A percentile compares a stretch with the other conserved stretches of the same genome.
Evolutionary conservation across 2,329 filamentous ascomycete species (phyloP).

Genomic region (Arthrobotrys conoides): DNA sequence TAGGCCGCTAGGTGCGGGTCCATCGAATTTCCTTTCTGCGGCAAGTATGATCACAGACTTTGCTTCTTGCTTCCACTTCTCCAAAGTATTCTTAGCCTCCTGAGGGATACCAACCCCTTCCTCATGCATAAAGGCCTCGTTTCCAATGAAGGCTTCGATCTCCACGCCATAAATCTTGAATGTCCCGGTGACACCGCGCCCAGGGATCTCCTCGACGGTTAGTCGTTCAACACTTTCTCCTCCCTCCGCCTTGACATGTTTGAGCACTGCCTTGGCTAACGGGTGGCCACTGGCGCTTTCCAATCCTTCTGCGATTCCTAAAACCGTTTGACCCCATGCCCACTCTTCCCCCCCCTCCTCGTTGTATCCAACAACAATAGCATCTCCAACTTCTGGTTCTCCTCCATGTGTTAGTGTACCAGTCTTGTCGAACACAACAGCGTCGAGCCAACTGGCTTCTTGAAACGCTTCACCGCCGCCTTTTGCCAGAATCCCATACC

Average conservation of each 20-base stretch:
- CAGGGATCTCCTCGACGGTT: constrained; percentile 76
- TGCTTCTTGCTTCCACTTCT: constrained; percentile 74
- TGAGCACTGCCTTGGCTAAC: constrained; percentile 78
- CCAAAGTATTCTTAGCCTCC: constrained; percentile 31
- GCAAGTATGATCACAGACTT: constrained; percentile 73
- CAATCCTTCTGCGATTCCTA: constrained; percentile 74
- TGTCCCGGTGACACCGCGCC: constrained; percentile 77
- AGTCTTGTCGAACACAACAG: constrained; percentile 75
- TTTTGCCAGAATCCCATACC: constrained; percentile 73
- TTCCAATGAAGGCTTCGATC: constrained; percentile 77
- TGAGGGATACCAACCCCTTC: constrained; percentile 54
- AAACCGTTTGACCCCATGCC: constrained; percentile 53
- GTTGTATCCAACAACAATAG: constrained; percentile 6
- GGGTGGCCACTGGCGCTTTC: constrained; percentile 83
- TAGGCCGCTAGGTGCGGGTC: constrained; percentile 63
- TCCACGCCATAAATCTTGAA: constrained; percentile 67
- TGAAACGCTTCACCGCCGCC: constrained; percentile 75
- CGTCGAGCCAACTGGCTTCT: constrained; percentile 72
- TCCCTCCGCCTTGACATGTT: constrained; percentile 72
- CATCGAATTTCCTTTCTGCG: constrained; percentile 20
- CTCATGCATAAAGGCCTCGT: constrained; percentile 77
- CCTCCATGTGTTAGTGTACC: constrained; percentile 75
- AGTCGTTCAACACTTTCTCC: constrained; percentile 61
- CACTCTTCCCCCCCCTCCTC: constrained; percentile 55
- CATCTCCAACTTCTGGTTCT: constrained; percentile 77